Base-by-base conservation (phyloP, 345 rosid genomes). In the Kernera saxatilis region DNA sequence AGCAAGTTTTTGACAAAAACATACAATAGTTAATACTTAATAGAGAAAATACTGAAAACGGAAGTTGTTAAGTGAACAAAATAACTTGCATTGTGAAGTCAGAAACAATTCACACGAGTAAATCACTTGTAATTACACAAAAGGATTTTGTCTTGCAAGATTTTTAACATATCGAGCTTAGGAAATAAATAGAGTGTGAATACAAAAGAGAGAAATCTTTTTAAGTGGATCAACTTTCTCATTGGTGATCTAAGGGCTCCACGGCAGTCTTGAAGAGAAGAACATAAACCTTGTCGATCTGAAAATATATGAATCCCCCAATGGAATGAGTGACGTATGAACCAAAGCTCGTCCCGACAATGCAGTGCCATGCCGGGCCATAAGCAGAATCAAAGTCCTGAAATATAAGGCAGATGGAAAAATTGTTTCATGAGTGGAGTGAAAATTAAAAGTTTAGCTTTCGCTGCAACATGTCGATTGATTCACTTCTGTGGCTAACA, bases 291-390 rank as follows among this genome's bases (percentile, higher is more conserved):
- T 91, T 91, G 84, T 87, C 97, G 2, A 91, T 86, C 15, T 96
- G 93, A 78, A 87, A 93, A 69, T 91, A 93, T 84, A 93, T 62
- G 85, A 93, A 93, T 64, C 98, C 98, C 71, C 98, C 97, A 0
- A 79, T 62, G 1, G 98, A 93, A 82, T 93, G 97, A 0, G 97
- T 93, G 4, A 93, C 97, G 33, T 91, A 91, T 11, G 98, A 93
- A 51, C 98, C 97, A 64, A 91, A 93, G 81, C 98, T 93, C 5
- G 91, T 87, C 23, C 98, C 98, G 35, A 93, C 98, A 7, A 93
- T 87, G 89, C 97, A 93, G 70, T 93, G 98, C 97, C 98, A 93
- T 67, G 96, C 98, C 26, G 98, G 98, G 12, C 98, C 98, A 44
- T 84, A 87, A 3, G 85, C 81, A 3, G 89, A 84, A 71, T 93